Evolutionary conservation across 768 basidiomycete genomes (phyloP), one percentile per base, ranked within the genome.

Genomic region (Leccinum disarticulatum): DNA sequence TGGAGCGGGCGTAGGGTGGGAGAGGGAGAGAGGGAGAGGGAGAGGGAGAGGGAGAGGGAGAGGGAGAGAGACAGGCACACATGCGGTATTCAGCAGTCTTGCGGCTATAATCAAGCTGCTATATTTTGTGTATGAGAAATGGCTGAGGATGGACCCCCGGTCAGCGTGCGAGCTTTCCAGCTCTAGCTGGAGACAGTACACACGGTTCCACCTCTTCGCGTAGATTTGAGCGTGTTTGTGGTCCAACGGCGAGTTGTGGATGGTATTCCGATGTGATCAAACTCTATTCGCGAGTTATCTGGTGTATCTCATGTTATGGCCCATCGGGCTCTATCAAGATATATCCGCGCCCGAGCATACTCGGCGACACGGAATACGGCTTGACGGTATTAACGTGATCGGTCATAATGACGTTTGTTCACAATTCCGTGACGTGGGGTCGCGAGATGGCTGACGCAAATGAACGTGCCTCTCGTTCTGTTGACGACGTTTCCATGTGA

Each of bases 311-410:
- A 17, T 22, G 10, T 17, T 81, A 10, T 22, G 93, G 87, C 0
- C 93, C 94, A 15, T 83, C 79, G 0, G 90, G 87, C 61, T 92
- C 88, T 60, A 90, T 74, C 41, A 93, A 66, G 15, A 81, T 79
- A 71, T 92, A 87, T 0, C 90, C 88, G 48, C 86, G 76, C 25
- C 91, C 88, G 19, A 93, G 77, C 81, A 88, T 86, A 60, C 80
- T 82, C 3, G 91, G 87, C 8, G 87, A 85, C 0, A 88, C 75
- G 6, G 87, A 87, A 68, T 87, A 88, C 3, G 81, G 82, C 69
- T 93, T 94, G 55, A 94, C 81, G 3, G 81, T 83, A 65, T 90
- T 90, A 59, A 95, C 93, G 60, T 88, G 87, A 67, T 95, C 93
- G 60, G 88, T 84, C n/a, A 87, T 87, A 31, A 90, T 85, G 7